Percentiles rank a stretch among this genome's conserved stretches.
These are phyloP conservation scores for Phlebiopsis flavidoalba DNA, from an alignment of 768 basidiomycete species.

Conservation along the genomic window DNA sequence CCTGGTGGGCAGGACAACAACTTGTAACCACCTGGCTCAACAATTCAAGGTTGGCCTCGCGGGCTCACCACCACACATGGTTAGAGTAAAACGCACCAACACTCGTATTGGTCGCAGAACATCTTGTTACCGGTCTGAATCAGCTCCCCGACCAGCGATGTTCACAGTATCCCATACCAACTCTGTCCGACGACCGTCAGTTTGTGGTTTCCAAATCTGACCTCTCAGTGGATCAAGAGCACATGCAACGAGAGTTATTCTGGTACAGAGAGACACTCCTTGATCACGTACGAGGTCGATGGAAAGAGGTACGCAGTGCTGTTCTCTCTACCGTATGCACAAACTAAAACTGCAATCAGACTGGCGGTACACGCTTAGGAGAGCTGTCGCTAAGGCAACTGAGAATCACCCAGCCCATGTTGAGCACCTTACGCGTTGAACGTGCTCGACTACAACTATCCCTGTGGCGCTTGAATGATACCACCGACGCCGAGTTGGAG, in stretches of 20 bases:
- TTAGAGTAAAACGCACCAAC: not conserved
- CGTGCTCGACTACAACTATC: slow-evolving; percentile 54
- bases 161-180: slow-evolving; percentile 75
- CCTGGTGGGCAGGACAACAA: slow-evolving; percentile 38
- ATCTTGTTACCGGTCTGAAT: slow-evolving; percentile 75
- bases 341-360: slow-evolving; percentile 38
- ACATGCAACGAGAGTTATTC: slow-evolving; percentile 74
- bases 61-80: not conserved
- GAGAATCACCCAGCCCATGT: slow-evolving; percentile 71
- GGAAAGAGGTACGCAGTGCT: slow-evolving; percentile 73
- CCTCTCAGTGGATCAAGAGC: slow-evolving; percentile 54
- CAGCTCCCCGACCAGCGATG: slow-evolving; percentile 47
- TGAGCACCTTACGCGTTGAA: slow-evolving; percentile 71
- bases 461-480: slow-evolving; percentile 31
- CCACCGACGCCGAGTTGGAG: slow-evolving; percentile 10
- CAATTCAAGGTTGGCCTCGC: slow-evolving; percentile 66
- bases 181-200: slow-evolving; percentile 82
- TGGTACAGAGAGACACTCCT: slow-evolving; percentile 95
- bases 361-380: slow-evolving; percentile 72
- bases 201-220: slow-evolving; percentile 81
- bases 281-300: slow-evolving; percentile 58
- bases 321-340: not conserved
- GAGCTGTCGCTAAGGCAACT: slow-evolving; percentile 75
- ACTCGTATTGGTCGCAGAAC: slow-evolving; percentile 31
- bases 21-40: slow-evolving; percentile 87